Conservation (phyloP, 495 filamentous ascomycete species). For the Terfezia boudieri region DNA sequence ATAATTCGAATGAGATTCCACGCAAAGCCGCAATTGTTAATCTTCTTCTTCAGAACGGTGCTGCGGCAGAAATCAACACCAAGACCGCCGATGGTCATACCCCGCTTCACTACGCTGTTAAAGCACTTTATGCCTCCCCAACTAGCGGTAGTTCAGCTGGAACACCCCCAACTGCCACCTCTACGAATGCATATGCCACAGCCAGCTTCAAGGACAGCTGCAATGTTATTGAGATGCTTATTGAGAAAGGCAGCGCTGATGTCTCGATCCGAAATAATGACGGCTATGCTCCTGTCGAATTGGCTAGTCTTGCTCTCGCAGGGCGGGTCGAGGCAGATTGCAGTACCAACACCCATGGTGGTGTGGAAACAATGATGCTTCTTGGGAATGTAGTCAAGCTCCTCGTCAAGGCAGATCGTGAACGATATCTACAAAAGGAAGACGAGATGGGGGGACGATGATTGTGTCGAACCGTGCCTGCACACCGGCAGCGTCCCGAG, state of each 20-base stretch:
- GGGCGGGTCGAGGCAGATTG: background rate
- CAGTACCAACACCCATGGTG: background rate
- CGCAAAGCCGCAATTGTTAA: background rate
- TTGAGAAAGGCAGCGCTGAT: background rate
- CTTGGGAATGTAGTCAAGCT: background rate
- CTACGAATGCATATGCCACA: background rate
- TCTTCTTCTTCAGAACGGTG: background rate
- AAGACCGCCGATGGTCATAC: background rate
- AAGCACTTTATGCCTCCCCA: background rate
- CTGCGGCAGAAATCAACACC: background rate
- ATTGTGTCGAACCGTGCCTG: too few species aligned
- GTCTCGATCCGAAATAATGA: background rate
- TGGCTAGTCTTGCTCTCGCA: background rate
- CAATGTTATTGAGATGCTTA: background rate
- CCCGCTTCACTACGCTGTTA: background rate
- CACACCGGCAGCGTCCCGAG: too few species aligned
- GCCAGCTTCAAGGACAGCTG: background rate
- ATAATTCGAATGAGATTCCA: background rate
- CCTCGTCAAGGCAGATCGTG: background rate
- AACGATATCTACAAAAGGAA: background rate
- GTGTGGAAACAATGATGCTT: background rate
- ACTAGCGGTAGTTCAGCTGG: background rate
- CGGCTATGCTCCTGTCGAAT: background rate
- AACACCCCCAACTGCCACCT: background rate
- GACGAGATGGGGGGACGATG: background rate